Conservation (phyloP, 106 monocot genomes). For the Hemerocallis citrina region DNA sequence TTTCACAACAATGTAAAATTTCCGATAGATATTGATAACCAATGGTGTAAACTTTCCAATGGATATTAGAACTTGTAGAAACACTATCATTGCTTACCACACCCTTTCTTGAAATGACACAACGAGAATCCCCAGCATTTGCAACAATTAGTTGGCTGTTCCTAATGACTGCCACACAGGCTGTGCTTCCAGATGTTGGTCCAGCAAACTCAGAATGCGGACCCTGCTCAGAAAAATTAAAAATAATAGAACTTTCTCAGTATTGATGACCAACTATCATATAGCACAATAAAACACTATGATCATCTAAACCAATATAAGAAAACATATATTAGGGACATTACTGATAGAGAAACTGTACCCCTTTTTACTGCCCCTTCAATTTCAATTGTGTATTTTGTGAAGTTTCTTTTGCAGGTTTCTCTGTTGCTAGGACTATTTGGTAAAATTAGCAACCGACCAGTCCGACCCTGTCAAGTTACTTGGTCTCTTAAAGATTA, state of each 20-base stretch:
- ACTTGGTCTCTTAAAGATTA: no score
- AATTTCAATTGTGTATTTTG: no score
- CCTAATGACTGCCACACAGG: constrained; percentile 90
- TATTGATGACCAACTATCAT: neutral
- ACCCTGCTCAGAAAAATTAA: constrained; percentile 41
- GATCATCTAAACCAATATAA: no score
- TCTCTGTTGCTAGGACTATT: no score
- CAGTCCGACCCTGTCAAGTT: no score
- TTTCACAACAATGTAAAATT: no score
- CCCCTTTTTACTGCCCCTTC: no score
- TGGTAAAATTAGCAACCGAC: no score
- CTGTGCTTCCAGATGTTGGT: constrained; percentile 85
- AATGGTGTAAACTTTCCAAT: constrained; percentile 1
- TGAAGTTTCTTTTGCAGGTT: no score
- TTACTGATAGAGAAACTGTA: no score
- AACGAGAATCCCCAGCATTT: constrained; percentile 99
- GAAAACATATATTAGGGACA: no score
- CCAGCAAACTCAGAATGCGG: constrained; percentile 92
- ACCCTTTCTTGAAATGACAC: constrained; percentile 95
- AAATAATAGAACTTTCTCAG: neutral
- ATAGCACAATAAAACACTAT: neutral
- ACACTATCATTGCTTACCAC: constrained; percentile 31
- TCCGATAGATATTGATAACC: neutral
- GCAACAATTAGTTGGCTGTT: constrained; percentile 78
- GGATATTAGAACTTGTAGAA: neutral